These are phyloP conservation scores for Xenosphaeropsis pyriputrescens DNA, from an alignment of 2,329 filamentous ascomycete genomes.

Conservation along the genomic window DNA sequence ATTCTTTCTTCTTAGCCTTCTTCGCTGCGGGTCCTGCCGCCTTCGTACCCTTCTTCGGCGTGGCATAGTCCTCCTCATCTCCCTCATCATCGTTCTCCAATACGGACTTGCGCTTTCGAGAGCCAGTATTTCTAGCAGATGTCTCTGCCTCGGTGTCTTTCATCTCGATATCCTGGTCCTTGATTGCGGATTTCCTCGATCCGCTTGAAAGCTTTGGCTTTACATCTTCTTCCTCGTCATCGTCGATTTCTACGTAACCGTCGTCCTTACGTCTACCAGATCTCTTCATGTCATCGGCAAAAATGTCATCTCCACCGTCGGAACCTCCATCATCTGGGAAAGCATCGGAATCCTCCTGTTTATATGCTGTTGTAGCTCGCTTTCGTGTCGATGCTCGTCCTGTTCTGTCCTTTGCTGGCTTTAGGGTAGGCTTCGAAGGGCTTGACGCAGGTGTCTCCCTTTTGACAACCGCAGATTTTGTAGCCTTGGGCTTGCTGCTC, in stretches of 20 bases:
- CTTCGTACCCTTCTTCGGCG: slow-evolving; percentile 38
- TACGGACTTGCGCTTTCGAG: slow-evolving; percentile 43
- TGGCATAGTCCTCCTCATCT: slow-evolving; percentile 28
- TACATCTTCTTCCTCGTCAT: slow-evolving; percentile 53
- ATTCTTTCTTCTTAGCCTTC: slow-evolving; percentile 54
- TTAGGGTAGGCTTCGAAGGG: slow-evolving; percentile 10
- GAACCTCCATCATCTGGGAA: slow-evolving; percentile 48
- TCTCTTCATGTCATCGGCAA: slow-evolving; percentile 55
- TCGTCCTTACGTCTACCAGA: slow-evolving; percentile 55
- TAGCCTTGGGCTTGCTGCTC: slow-evolving; percentile 11
- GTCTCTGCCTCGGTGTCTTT: slow-evolving; percentile 16
- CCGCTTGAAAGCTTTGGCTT: slow-evolving; percentile 41
- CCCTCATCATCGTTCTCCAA: slow-evolving; percentile 40
- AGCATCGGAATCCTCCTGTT: slow-evolving; percentile 37
- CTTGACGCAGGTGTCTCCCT: background rate
- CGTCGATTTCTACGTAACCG: slow-evolving; percentile 53
- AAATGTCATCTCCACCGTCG: slow-evolving; percentile 71
- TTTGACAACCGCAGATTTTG: slow-evolving; percentile 1
- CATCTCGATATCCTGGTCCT: slow-evolving; percentile 30
- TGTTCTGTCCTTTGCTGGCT: slow-evolving; percentile 7
- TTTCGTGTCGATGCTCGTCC: slow-evolving; percentile 14
- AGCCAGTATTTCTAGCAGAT: slow-evolving; percentile 15
- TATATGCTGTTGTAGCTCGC: slow-evolving; percentile 9
- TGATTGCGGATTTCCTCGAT: slow-evolving; percentile 18
- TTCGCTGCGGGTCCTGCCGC: slow-evolving; percentile 40